These are phyloP conservation scores for Aeschynomene evenia DNA, from an alignment of 306 rosid genomes.

Conservation along the genomic window DNA sequence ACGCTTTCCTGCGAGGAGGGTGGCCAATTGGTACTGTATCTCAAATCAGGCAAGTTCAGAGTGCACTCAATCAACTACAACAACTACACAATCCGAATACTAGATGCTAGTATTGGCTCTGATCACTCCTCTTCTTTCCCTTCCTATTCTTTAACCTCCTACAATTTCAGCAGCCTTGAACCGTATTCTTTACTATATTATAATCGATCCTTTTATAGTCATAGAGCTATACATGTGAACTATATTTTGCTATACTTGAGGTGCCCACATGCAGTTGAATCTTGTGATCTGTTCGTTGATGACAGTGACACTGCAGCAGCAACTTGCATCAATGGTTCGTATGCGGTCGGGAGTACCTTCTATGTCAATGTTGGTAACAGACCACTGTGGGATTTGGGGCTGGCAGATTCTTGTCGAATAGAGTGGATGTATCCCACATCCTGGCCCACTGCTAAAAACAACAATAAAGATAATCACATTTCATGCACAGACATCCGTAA, in stretches of 20 bases:
- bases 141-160: neutral
- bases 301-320: neutral
- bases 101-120: slow-evolving; percentile 16
- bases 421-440: slow-evolving; percentile 5
- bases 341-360: neutral
- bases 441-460: neutral
- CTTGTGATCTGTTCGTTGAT: neutral
- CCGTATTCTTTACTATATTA: neutral
- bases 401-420: neutral
- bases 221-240: too few relatives aligned
- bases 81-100: slow-evolving; percentile 32
- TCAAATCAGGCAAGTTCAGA: neutral
- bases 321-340: neutral
- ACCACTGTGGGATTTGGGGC: neutral
- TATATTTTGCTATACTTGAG: neutral
- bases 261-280: neutral
- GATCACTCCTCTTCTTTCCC: neutral
- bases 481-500: neutral
- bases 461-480: too few relatives aligned
- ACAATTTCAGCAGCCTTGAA: neutral
- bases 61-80: slow-evolving; percentile 32
- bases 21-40: neutral
- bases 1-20: neutral
- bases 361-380: neutral
- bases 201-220: neutral